phyloP scores from a whole-genome alignment of 2,329 filamentous ascomycete genomes.

The Monilinia vaccinii-corymbosi region DNA sequence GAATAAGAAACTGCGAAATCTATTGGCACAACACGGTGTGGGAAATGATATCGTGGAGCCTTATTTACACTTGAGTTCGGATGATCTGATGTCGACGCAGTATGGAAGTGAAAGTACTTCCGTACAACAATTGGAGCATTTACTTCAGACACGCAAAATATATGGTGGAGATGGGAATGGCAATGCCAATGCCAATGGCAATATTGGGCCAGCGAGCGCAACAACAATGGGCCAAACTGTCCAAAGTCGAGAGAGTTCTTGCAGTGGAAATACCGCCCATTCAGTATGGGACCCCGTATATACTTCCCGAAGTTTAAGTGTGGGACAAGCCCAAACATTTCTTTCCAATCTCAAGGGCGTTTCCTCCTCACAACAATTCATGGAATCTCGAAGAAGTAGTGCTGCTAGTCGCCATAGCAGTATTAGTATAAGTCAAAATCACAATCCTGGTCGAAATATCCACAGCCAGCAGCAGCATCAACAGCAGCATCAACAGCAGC shows the following conservation, averaged over 20 bases:
- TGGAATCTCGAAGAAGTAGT: slow-evolving; percentile 18
- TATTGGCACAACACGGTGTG: slow-evolving; percentile 51
- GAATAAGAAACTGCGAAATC: slow-evolving; percentile 52
- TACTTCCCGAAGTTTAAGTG: slow-evolving; percentile 11
- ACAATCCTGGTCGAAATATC: slow-evolving; percentile 7
- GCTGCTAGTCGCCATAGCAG: slow-evolving; percentile 17
- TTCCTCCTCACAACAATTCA: slow-evolving; percentile 18
- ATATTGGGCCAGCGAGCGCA: not conserved
- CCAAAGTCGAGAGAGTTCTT: slow-evolving; percentile 20
- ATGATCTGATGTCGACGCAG: slow-evolving; percentile 9
- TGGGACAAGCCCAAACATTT: slow-evolving; percentile 8
- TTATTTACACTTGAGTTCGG: slow-evolving; percentile 17
- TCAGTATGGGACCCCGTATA: slow-evolving; percentile 21
- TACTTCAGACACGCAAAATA: slow-evolving; percentile 21
- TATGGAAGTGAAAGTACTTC: slow-evolving; percentile 14
- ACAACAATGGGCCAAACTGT: not conserved
- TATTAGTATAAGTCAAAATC: slow-evolving; percentile 15
- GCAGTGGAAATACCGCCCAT: slow-evolving; percentile 19
- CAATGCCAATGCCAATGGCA: slow-evolving; percentile 16
- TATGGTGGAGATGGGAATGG: slow-evolving; percentile 19
- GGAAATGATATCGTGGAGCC: slow-evolving; percentile 42
- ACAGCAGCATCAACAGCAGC: slow-evolving; percentile 12
- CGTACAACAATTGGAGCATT: slow-evolving; percentile 24
- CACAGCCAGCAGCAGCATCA: slow-evolving; percentile 13
- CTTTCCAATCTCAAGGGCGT: slow-evolving; percentile 9